Base-by-base conservation (phyloP, 495 filamentous ascomycete genomes). In the Aspergillus heteromorphus region DNA sequence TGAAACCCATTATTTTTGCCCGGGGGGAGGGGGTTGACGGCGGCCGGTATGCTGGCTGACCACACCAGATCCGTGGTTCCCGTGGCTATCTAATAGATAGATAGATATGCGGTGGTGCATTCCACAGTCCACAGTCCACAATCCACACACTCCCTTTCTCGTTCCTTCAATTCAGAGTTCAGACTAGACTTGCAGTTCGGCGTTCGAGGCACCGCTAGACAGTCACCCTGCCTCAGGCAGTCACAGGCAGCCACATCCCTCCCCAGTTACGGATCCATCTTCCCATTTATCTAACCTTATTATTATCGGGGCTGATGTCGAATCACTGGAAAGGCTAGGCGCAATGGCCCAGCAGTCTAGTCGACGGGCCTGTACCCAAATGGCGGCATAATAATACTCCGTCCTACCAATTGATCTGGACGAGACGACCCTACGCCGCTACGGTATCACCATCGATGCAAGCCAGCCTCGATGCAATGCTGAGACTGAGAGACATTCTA, bases 21-120 rank as follows among this genome's bases (percentile, higher is more conserved):
- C 43, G 21, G 43, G 43, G 21, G 43, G 43, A 27, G 23, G 40
- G 54, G 54, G 13, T 55, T 38, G 45, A 43, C 23, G 40, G 45
- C 40, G 45, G 53, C 43, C 43, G 29, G 43, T 29, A 27, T 13
- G 8, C 7, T 45, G 17, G 51, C 41, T 31, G 40, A 20, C 10
- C 5, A 29, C 34, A 14, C 34, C 34, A 38, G 34, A n/a, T 47
- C 43, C 43, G 25, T 47, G 43, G 43, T 27, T 47, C 43, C 14
- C 14, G 19, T 27, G 13, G 25, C 34, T 38, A 10, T 13, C 30
- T 34, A 13, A 34, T 4, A 34, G 30, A 13, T 34, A 34, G 5
- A 8, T 34, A 34, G 8, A 38, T 38, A 14, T n/a, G 34, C n/a
- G 23, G 34, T 38, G 6, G 13, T 38, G 23, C 34, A 14, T 38